A percentile compares a stretch with the other conserved stretches of the same genome.
phyloP scores from a whole-genome alignment of 495 filamentous ascomycete species.

The Talaromyces liani region DNA sequence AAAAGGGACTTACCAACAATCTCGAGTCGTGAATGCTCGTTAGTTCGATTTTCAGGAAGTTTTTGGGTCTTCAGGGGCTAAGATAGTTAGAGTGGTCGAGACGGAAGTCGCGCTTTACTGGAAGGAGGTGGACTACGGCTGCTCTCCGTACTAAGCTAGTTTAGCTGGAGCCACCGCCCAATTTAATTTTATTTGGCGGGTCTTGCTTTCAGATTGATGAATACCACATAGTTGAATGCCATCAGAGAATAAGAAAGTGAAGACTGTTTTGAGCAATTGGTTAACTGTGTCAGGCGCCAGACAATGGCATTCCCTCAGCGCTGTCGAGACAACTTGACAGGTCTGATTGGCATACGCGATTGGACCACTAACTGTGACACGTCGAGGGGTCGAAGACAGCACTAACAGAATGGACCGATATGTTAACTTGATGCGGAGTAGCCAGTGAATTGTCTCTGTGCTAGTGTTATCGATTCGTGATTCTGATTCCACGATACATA shows the following conservation, averaged over 20 bases:
- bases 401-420: background rate
- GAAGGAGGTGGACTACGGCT: background rate
- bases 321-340: background rate
- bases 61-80: slow-evolving; percentile 2
- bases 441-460: background rate
- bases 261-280: too few species aligned
- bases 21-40: background rate
- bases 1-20: background rate
- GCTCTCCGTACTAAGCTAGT: background rate
- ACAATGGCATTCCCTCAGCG: background rate
- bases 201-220: background rate
- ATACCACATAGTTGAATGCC: too few species aligned
- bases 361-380: background rate
- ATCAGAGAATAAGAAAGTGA: too few species aligned
- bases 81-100: background rate
- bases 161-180: background rate
- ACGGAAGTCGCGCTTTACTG: background rate
- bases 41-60: background rate
- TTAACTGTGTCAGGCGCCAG: background rate
- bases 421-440: background rate
- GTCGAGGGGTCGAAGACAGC: background rate
- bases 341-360: background rate
- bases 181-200: background rate
- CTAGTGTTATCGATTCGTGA: background rate
- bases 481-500: background rate